These are phyloP conservation scores for Blastocystis sp. DNA, from an alignment of 352 stramenopile species.

Conservation along the genomic window DNA sequence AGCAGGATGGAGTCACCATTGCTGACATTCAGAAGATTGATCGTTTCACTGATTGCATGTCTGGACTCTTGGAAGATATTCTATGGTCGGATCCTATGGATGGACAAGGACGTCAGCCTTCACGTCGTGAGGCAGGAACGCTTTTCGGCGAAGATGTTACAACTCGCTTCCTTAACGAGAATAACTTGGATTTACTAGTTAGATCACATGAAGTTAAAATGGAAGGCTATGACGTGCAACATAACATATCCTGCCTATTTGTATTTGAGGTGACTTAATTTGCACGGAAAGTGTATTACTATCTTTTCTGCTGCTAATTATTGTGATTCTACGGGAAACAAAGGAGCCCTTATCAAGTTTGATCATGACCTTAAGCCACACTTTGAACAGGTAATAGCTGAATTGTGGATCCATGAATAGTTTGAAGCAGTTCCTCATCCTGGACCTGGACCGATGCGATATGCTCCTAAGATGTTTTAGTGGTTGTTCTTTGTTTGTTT, in stretches of 20 bases:
- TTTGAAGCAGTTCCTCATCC: slow-evolving; percentile 78
- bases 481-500: not conserved
- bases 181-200: slow-evolving; percentile 90
- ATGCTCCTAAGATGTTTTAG: slow-evolving; percentile 64
- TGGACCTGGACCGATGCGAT: slow-evolving; percentile 64
- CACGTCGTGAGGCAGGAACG: slow-evolving; percentile 84
- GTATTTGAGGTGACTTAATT: not conserved
- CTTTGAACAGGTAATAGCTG: slow-evolving; percentile 72
- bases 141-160: slow-evolving; percentile 95
- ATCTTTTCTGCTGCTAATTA: slow-evolving; percentile 99
- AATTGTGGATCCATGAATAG: slow-evolving; percentile 63
- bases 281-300: slow-evolving; percentile 89
- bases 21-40: slow-evolving; percentile 85
- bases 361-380: slow-evolving; percentile 83
- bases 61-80: slow-evolving; percentile 75
- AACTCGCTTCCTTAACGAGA: slow-evolving; percentile 85
- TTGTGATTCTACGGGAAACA: slow-evolving; percentile 98
- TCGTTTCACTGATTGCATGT: slow-evolving; percentile 66
- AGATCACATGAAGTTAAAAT: slow-evolving; percentile 97
- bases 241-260: slow-evolving; percentile 71
- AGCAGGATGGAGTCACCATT: slow-evolving; percentile 83
- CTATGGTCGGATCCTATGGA: slow-evolving; percentile 92
- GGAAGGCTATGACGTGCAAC: slow-evolving; percentile 95
- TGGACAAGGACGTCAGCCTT: slow-evolving; percentile 83
- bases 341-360: slow-evolving; percentile 97